These are phyloP conservation scores for Cubamyces lactineus DNA, from an alignment of 768 basidiomycete genomes.

Conservation along the genomic window DNA sequence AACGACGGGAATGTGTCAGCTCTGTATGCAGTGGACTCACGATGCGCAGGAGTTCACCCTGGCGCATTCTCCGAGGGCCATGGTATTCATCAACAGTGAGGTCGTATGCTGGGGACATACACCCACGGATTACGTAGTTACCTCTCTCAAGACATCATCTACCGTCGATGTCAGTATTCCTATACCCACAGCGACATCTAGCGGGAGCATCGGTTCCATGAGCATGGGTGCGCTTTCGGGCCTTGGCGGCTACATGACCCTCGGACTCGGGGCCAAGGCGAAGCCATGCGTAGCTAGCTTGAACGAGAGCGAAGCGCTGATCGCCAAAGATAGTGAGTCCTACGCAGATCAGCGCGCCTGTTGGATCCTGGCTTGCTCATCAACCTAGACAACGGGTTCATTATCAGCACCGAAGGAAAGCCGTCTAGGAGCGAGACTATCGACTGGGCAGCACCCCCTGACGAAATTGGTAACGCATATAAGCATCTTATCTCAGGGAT, in stretches of 20 bases:
- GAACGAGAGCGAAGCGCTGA: constrained; percentile 63
- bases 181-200: constrained; percentile 36
- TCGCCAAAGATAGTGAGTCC: constrained; percentile 80
- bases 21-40: constrained; percentile 5
- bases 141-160: constrained; percentile 62
- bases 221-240: constrained; percentile 81
- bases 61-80: constrained; percentile 88
- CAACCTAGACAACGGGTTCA: constrained; percentile 63
- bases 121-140: constrained; percentile 75
- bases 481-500: neutral
- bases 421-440: constrained; percentile 52
- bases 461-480: constrained; percentile 64
- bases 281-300: constrained; percentile 65
- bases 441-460: constrained; percentile 79
- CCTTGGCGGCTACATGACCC: constrained; percentile 82
- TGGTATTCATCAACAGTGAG: constrained; percentile 70
- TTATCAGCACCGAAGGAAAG: constrained; percentile 64
- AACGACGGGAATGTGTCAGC: constrained; percentile 23
- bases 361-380: constrained; percentile 2
- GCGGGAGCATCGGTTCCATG: constrained; percentile 48
- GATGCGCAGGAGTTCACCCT: constrained; percentile 70
- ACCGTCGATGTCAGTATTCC: constrained; percentile 55
- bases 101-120: constrained; percentile 78
- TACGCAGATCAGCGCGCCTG: too few species aligned
- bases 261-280: constrained; percentile 74